Conservation (phyloP, 148 eudicot species). For the Amaranthus cruentus region DNA sequence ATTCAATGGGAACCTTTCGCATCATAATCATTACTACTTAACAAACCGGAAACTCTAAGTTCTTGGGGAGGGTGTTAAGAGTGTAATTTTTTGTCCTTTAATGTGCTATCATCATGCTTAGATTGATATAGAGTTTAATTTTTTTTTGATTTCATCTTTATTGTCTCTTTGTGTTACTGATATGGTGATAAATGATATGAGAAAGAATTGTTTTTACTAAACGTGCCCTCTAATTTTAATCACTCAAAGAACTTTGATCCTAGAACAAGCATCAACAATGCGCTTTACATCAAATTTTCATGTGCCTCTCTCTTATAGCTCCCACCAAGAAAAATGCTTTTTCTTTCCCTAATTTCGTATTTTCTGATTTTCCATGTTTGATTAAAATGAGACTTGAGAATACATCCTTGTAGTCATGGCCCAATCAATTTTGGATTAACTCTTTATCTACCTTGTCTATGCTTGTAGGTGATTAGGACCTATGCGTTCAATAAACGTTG, state of each 20-base stretch:
- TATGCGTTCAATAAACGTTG: constrained; percentile 83
- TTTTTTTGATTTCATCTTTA: background rate
- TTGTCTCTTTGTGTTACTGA: background rate
- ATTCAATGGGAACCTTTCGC: too few species aligned
- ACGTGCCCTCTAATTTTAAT: background rate
- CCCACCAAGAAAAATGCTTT: background rate
- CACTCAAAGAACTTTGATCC: background rate
- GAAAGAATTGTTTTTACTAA: too few species aligned
- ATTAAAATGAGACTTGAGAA: background rate
- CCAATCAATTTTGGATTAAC: background rate
- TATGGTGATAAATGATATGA: background rate
- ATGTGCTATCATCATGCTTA: too few species aligned
- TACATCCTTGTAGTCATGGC: background rate
- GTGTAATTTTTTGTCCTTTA: too few species aligned
- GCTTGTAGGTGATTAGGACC: constrained; percentile 76
- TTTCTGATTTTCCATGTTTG: background rate
- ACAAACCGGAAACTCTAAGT: too few species aligned
- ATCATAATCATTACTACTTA: too few species aligned
- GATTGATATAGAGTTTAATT: too few species aligned
- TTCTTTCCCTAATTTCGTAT: too few species aligned
- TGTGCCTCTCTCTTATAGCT: background rate
- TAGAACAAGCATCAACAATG: background rate
- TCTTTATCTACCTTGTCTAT: constrained; percentile 2
- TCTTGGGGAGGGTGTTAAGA: too few species aligned
- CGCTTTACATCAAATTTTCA: background rate